Evolutionary conservation across 2,329 filamentous ascomycete species (phyloP), one percentile per base, ranked within the genome.

Genomic region (Fusarium caatingaense): DNA sequence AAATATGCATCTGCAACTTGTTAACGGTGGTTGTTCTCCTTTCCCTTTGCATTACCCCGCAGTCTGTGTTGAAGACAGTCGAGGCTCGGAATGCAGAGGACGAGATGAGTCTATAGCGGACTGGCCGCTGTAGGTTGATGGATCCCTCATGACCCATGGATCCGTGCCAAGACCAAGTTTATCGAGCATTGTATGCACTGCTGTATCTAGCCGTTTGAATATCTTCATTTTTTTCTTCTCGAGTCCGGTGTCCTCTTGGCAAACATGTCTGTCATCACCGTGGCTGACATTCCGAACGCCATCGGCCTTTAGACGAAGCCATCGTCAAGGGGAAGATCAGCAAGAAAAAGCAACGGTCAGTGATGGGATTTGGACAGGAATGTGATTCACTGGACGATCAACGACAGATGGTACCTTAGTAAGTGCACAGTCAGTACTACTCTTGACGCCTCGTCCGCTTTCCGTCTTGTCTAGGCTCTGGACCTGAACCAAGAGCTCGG

Each of bases 261-360:
- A 32, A 46, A 25, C 40, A 18, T 21, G 11, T 9, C 23, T 48
- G 12, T 56, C 42, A 21, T 50, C 34, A 10, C 40, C 23, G 65
- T 69, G 65, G 65, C 65, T 56, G 40, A 51, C 32, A 18, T 32
- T 55, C 66, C 66, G 66, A 69, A 61, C 66, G 56, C 66, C 42
- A 46, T 69, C 66, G 66, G 66, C 32, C 65, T 27, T 37, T 66
- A 56, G 28, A 64, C 25, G 62, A 65, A 59, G 62, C 62, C 51
- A 65, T 65, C 46, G 8, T 40, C 41, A 65, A 50, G 34, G 28
- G 20, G 5, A 28, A 40, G 48, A 51, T 51, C 21, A 40, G 48
- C 23, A 46, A 27, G 21, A 30, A 42, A 69, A 45, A 62, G 49
- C 30, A 64, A 68, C 58, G 59, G 58, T 53, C 44, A 56, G 55